Evolutionary conservation across 495 filamentous ascomycete species (phyloP).

Genomic region (Neurospora sp.): DNA sequence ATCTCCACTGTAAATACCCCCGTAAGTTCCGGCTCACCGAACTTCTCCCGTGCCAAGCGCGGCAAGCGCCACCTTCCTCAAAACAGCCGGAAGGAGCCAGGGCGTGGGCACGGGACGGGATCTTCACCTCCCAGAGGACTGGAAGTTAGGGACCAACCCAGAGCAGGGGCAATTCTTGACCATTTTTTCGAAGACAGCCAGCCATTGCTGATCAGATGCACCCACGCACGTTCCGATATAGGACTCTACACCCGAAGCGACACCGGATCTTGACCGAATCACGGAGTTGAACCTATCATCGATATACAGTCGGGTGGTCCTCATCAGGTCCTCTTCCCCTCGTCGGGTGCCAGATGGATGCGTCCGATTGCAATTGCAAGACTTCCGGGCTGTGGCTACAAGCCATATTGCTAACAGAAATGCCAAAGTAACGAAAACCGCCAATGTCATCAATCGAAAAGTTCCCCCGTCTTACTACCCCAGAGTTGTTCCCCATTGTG

Average conservation of each 20-base stretch:
- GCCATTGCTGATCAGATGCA: background rate
- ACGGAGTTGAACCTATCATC: background rate
- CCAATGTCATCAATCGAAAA: background rate
- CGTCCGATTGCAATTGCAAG: no score
- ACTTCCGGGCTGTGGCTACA: background rate
- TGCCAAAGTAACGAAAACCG: background rate
- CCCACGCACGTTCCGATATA: background rate
- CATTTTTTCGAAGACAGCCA: background rate
- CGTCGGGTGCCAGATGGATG: no score
- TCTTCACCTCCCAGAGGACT: background rate
- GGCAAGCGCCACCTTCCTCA: background rate
- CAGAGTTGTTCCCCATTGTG: background rate
- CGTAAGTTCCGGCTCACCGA: background rate
- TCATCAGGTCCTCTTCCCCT: background rate
- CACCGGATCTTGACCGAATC: background rate
- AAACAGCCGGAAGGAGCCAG: background rate
- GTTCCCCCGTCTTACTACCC: background rate
- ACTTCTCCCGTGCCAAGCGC: background rate
- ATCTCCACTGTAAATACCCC: background rate
- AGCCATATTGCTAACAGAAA: background rate
- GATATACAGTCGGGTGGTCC: background rate
- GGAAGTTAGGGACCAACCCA: no score
- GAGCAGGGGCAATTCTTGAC: no score
- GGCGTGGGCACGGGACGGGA: background rate
- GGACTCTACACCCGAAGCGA: background rate